Percentiles rank a stretch among this genome's conserved stretches.
Evolutionary conservation across 139 green algal genomes (phyloP).

Genomic region (Asterochloris erici): DNA sequence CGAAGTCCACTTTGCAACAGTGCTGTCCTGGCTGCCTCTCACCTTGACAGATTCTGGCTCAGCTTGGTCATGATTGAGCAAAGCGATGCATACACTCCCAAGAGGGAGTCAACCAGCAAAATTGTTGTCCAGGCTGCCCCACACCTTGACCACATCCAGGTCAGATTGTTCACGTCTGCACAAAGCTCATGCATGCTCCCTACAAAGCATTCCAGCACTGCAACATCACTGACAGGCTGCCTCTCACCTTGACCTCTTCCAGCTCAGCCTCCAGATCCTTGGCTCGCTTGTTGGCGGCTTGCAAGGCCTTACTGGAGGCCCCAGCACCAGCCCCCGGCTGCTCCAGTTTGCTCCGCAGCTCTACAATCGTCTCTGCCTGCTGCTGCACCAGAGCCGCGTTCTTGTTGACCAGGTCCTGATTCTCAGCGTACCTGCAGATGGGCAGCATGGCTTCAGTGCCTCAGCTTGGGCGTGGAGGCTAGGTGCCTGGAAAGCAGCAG

Average conservation of each 20-base stretch:
- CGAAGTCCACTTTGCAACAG: no score
- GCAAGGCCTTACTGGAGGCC: background rate
- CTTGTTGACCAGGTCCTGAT: conserved; percentile 55
- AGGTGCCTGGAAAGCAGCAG: no score
- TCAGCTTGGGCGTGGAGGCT: no score
- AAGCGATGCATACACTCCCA: no score
- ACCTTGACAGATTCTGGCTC: no score
- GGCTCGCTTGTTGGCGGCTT: conserved; percentile 14
- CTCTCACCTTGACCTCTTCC: background rate
- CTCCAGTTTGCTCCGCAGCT: conserved; percentile 39
- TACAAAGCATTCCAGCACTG: background rate
- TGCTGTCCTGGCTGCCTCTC: background rate
- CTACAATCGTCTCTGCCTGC: conserved; percentile 42
- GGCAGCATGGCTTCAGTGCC: no score
- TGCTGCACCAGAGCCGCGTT: conserved; percentile 43
- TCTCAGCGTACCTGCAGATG: conserved; percentile 37
- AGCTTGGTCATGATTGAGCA: no score
- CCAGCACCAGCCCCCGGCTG: conserved; percentile 2
- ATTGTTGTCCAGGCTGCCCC: background rate
- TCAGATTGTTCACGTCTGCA: background rate
- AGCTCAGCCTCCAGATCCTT: conserved; percentile 27
- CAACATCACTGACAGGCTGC: background rate
- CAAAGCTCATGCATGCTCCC: background rate
- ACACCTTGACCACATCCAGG: background rate
- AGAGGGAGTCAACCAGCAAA: background rate